These are phyloP conservation scores for Discostella stelligera DNA, from an alignment of 352 stramenopile genomes.

Conservation along the genomic window DNA sequence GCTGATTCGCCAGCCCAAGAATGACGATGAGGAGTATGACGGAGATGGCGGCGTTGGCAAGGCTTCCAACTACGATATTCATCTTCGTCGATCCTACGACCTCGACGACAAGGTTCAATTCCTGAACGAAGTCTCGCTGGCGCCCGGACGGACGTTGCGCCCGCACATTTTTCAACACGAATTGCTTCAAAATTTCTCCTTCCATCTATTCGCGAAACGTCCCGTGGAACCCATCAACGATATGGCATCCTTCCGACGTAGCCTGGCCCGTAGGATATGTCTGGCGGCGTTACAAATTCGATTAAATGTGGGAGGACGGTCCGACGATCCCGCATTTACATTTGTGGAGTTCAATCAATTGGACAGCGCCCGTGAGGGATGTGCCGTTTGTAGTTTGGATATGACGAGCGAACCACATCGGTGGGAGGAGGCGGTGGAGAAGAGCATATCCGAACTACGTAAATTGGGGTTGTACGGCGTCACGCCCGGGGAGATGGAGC, in stretches of 20 bases:
- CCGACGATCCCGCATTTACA: constrained; percentile 85
- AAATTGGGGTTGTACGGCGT: constrained; percentile 84
- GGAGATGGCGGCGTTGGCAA: constrained; percentile 36
- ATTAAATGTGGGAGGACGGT: constrained; percentile 80
- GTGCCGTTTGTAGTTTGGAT: constrained; percentile 87
- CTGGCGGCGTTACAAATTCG: constrained; percentile 87
- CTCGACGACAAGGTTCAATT: constrained; percentile 81
- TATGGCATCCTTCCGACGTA: constrained; percentile 78
- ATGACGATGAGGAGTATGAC: constrained; percentile 39
- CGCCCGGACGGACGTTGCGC: constrained; percentile 65
- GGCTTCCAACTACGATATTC: constrained; percentile 66
- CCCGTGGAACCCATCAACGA: constrained; percentile 84
- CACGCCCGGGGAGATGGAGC: constrained; percentile 83
- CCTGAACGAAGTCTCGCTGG: constrained; percentile 63
- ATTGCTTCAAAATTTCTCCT: constrained; percentile 85
- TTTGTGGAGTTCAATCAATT: constrained; percentile 90
- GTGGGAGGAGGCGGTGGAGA: constrained; percentile 83
- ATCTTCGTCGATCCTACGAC: constrained; percentile 70
- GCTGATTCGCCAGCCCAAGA: constrained; percentile 24
- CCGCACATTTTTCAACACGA: constrained; percentile 86
- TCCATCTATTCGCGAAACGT: constrained; percentile 88
- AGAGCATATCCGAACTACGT: constrained; percentile 84
- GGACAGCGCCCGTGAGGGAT: constrained; percentile 86
- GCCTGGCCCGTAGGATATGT: constrained; percentile 83
- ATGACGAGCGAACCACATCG: constrained; percentile 83